Percentiles rank a stretch among this genome's conserved stretches.
These are phyloP conservation scores for Fraxinus albicans DNA, from an alignment of 305 asterid species.

Conservation along the genomic window DNA sequence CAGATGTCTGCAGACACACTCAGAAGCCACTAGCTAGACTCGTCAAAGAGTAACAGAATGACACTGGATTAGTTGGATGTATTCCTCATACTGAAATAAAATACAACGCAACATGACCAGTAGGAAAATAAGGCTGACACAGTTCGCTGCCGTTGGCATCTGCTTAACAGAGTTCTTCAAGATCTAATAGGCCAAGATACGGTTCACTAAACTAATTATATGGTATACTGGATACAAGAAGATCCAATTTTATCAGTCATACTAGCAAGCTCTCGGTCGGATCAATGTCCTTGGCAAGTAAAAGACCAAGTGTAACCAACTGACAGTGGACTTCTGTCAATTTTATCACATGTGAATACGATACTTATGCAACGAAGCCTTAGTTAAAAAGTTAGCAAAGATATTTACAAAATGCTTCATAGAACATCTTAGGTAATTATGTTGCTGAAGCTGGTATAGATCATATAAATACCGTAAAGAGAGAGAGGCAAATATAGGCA, in stretches of 20 bases:
- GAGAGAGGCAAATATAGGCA: neutral
- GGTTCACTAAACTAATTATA: neutral
- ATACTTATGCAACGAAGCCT: neutral
- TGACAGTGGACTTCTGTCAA: neutral
- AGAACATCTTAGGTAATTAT: neutral
- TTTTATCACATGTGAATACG: neutral
- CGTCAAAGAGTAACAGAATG: neutral
- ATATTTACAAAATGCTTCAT: neutral
- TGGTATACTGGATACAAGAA: neutral
- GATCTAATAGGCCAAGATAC: neutral
- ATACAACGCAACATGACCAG: neutral
- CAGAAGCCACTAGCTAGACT: neutral
- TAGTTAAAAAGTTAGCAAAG: neutral
- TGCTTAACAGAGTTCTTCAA: neutral
- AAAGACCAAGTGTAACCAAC: neutral
- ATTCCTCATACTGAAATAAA: neutral
- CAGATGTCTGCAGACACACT: neutral
- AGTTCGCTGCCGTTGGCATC: neutral
- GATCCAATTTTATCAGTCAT: neutral
- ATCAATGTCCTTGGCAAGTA: neutral
- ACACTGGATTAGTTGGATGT: neutral
- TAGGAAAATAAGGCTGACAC: neutral
- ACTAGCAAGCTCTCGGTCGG: neutral
- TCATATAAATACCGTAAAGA: neutral
- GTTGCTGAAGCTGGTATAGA: neutral